Conservation (phyloP, 306 rosid genomes). For the Malus sieversii region DNA sequence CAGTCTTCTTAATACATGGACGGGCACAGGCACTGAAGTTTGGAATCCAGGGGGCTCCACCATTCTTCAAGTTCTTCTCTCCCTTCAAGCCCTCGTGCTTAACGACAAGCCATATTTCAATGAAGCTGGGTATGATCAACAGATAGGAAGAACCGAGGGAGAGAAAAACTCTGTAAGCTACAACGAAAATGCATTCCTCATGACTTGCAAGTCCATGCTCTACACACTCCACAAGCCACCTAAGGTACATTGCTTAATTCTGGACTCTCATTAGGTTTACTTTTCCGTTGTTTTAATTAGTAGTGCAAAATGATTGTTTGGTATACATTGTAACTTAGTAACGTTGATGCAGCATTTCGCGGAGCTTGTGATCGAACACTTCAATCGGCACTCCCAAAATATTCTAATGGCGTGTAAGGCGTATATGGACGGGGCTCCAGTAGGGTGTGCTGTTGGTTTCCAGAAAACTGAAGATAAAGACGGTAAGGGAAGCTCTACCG, state of each 20-base stretch:
- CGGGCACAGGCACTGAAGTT: slow-evolving; percentile 67
- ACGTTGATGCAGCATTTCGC: slow-evolving; percentile 68
- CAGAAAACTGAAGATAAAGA: slow-evolving; percentile 31
- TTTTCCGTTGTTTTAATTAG: background rate
- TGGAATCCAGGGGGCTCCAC: slow-evolving; percentile 81
- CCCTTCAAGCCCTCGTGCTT: slow-evolving; percentile 94
- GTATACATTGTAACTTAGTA: slow-evolving; percentile 8
- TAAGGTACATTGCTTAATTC: slow-evolving; percentile 40
- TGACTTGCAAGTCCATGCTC: slow-evolving; percentile 79
- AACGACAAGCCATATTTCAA: slow-evolving; percentile 96
- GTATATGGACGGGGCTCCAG: slow-evolving; percentile 69
- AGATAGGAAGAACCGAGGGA: slow-evolving; percentile 84
- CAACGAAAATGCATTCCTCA: slow-evolving; percentile 87
- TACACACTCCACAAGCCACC: slow-evolving; percentile 65
- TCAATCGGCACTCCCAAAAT: slow-evolving; percentile 36
- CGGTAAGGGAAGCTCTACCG: slow-evolving; percentile 59
- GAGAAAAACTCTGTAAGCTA: slow-evolving; percentile 89
- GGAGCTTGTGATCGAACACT: slow-evolving; percentile 74
- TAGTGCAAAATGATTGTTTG: background rate
- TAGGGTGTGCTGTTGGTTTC: slow-evolving; percentile 45
- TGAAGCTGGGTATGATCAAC: slow-evolving; percentile 94
- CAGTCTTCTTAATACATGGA: slow-evolving; percentile 88
- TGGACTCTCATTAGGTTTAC: background rate
- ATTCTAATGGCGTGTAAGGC: slow-evolving; percentile 69
- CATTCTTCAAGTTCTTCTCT: slow-evolving; percentile 90